Evolutionary conservation across 331 rosid species (phyloP), one percentile per base, ranked within the genome.

Genomic region (Quercus tomentella): DNA sequence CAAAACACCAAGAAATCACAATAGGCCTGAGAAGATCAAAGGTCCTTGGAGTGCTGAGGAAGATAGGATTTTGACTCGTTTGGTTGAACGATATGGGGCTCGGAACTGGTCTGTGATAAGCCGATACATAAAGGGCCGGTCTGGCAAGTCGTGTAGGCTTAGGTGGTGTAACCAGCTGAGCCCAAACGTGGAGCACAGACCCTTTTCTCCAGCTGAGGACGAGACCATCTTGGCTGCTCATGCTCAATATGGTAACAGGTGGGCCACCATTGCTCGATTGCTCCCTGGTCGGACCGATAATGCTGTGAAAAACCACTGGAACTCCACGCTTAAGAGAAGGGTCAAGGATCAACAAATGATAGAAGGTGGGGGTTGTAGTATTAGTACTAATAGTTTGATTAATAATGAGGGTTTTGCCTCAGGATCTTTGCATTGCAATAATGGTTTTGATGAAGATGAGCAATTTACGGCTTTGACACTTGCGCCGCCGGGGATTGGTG

Each of bases 1-100:
- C n/a, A 84, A 84, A 41, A 80, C 71, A 17, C 78, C 5, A 0
- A 78, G 79, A 21, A 81, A 79, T 30, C 62, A 57, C 3, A 73
- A 74, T 72, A 85, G 76, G 2, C 78, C 85, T 0, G 90, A 93
- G 65, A 84, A 89, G n/a, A 91, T 93, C 77, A 95, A 95, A 79
- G 99, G 98, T 12, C 99, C 97, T 0, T 95, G 99, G 99, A 95
- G 98, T 68, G 95, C 98, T 0, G 93, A 95, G 73, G 98, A 95
- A 81, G 99, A 95, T 83, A 88, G 88, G 76, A 81, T 95, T 56
- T 70, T 95, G 16, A 94, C 92, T 25, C 87, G 85, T 0, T 97
- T 94, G 4, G 98, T 94, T 1, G 94, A 87, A 2, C 84, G 87
- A 4, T 85, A 92, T 35, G 98, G 98, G 0, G 80, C 98, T 1